Base-by-base conservation (phyloP, 2,329 filamentous ascomycete species). In the Cladosporium sphaerospermum region DNA sequence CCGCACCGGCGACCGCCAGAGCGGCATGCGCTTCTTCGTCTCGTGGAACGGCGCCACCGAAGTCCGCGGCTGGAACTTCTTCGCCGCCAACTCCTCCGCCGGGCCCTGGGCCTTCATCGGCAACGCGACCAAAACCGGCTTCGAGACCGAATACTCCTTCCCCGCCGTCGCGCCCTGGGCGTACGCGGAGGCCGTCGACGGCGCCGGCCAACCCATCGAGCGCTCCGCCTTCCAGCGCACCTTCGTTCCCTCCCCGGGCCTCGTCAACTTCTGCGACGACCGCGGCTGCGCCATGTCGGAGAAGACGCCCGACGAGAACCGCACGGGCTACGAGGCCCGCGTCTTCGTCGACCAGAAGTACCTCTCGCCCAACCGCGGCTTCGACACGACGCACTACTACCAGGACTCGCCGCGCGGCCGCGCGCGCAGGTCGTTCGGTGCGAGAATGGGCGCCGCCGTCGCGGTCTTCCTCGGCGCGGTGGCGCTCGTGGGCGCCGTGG, bases 21-120 rank as follows among this genome's bases (percentile, higher is more conserved):
- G 57, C 57, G 18, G 66, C 62, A 70, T 64, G 55, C 66, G 69
- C 8, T 64, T 74, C n/a, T 83, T 78, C 62, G 78, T 80, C 2
- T 80, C 75, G 4, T 78, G 75, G 75, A 78, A 78, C 56, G 75
- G 75, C 10, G 75, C 74, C 0, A 78, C 75, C 1, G 75, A 77
- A 45, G 67, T 77, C n/a, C 56, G 56, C 16, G 65, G 61, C 4
- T 78, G 80, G 81, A 69, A 72, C 23, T 79, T 81, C 59, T 78
- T 74, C 60, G 71, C 70, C 3, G 60, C 67, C 2, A 61, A 67
- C 2, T 67, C 65, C 14, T 59, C 65, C 0, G 59, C 61, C 13
- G 70, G 70, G 11, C 68, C 68, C 1, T 72, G 65, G 43, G 58
- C 62, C 28, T 66, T 68, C 31, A 62, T 74, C 3, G 73, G 71